Base-by-base conservation (phyloP, 129 eudicot genomes). In the Lactuca sativa region DNA sequence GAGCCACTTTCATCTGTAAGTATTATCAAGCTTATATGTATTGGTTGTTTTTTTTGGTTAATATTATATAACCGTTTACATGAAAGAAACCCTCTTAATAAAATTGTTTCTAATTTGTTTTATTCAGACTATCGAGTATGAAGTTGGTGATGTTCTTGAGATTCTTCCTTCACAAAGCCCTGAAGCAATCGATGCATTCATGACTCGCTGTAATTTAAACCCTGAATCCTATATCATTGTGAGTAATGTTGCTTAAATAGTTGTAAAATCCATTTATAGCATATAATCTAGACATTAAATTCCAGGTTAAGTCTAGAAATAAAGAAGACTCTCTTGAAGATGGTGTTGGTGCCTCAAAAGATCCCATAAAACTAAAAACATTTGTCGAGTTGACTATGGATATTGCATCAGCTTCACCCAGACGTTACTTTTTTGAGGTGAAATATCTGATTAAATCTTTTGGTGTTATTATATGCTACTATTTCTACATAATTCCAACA, bases 371-470 rank as follows among this genome's bases (percentile, higher is more conserved):
- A 56, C 59, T 90, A 67, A 87, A 74, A 82, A 78, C 70, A 21
- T 93, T 85, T 82, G 88, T 93, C 65, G 95, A 87, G 84, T 69
- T 83, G 53, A 80, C 92, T 48, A 93, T 93, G 99, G 97, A 93
- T 78, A 66, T 93, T 66, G 76, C 93, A 60, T 93, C 99, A 71
- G 95, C 97, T 64, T 93, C 99, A 38, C 99, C 99, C n/a, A 84
- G 95, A 70, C 90, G 97, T 33, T 93, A 93, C 75, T 85, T 93
- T 71, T 93, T 93, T 90, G 97, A 93, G 99, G 99, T 93, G 80
- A 47, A 51, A 3, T 30, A 15, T 55, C 69, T 70, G 33, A 36
- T 5, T 70, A 58, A n/a, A 21, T 60, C 51, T 48, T 38, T 14
- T 6, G 9, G 41, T 69, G 4, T 58, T 12, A 10, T 64, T 59